Base-by-base conservation (phyloP, 163 green algal species). In the Chloromonas sp. region DNA sequence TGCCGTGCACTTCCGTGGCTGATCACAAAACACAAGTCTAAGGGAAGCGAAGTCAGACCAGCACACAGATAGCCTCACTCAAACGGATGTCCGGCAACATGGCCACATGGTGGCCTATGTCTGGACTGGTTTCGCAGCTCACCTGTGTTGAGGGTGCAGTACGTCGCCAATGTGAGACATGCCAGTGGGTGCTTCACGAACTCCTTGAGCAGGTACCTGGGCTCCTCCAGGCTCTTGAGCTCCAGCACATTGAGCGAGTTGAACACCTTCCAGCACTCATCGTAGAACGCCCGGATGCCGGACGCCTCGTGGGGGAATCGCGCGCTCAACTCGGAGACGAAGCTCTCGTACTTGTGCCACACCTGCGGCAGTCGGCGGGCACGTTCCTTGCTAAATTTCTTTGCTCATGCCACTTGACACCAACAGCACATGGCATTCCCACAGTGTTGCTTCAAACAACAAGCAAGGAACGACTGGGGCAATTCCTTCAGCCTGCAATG, bases 261-360 rank as follows among this genome's bases (percentile, higher is more conserved):
- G 91, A 97, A 97, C 1, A 97, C 90, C 83, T 89, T 87, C 95
- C 95, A 98, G 91, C 93, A 98, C 84, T 98, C 96, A 79, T 92
- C 96, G 86, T 99, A 99, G 86, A 99, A 98, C 74, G 88, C 90
- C 14, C 87, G 87, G 87, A 99, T 98, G 87, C 96, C 96, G 5
- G 91, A 85, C 14, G 66, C 71, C 86, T 99, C 96, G 59, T 98
- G 91, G 0, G 96, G 96, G 85, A 99, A 99, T 57, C 85, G 86
- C 0, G 83, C 74, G 0, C 83, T 87, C 62, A 99, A 93, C 91
- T 99, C 96, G 0, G 78, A 86, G 0, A 99, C 85, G 87, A 98
- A 99, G 58, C 95, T 88, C 60, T 98, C 93, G 87, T 99, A 99
- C 36, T 94, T 84, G 5, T 94, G 89, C 91, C 94, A 96, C 70